Evolutionary conservation across 129 eudicot species (phyloP).

Genomic region (Tanacetum coccineum): DNA sequence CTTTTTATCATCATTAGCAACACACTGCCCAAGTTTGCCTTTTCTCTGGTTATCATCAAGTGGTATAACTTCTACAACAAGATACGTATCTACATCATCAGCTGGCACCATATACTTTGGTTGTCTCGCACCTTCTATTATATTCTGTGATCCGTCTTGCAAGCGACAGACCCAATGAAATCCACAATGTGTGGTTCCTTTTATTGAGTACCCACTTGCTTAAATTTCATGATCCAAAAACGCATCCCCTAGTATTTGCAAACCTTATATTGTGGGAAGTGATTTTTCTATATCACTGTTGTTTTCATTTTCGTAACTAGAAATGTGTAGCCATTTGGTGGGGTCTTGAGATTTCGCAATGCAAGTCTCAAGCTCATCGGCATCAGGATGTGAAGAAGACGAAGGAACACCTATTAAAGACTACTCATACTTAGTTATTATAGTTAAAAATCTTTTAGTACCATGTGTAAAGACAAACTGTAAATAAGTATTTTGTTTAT

Average conservation of each 20-base stretch:
- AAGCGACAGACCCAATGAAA: slow-evolving; percentile 55
- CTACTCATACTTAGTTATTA: no score
- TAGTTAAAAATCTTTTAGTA: no score
- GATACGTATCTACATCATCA: slow-evolving; percentile 44
- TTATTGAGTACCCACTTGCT: slow-evolving; percentile 39
- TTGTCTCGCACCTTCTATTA: slow-evolving; percentile 48
- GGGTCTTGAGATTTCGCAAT: no score
- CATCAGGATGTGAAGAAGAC: no score
- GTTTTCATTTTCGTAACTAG: no score
- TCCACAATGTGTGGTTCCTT: slow-evolving; percentile 42
- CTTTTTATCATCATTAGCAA: slow-evolving; percentile 39
- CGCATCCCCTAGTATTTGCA: slow-evolving; percentile 41
- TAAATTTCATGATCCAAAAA: slow-evolving; percentile 31
- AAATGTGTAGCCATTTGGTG: no score
- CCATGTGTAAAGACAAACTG: no score
- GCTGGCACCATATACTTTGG: slow-evolving; percentile 34
- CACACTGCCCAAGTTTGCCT: slow-evolving; percentile 37
- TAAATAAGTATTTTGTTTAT: no score
- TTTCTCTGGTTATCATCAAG: slow-evolving; percentile 35
- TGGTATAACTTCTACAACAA: slow-evolving; percentile 49
- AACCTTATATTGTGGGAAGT: slow-evolving; percentile 36
- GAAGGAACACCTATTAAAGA: no score
- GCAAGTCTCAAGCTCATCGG: no score
- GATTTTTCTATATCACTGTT: neutral
- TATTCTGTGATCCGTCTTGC: slow-evolving; percentile 41